Base-by-base conservation (phyloP, 2,329 filamentous ascomycete genomes). In the Monascus ruber region DNA sequence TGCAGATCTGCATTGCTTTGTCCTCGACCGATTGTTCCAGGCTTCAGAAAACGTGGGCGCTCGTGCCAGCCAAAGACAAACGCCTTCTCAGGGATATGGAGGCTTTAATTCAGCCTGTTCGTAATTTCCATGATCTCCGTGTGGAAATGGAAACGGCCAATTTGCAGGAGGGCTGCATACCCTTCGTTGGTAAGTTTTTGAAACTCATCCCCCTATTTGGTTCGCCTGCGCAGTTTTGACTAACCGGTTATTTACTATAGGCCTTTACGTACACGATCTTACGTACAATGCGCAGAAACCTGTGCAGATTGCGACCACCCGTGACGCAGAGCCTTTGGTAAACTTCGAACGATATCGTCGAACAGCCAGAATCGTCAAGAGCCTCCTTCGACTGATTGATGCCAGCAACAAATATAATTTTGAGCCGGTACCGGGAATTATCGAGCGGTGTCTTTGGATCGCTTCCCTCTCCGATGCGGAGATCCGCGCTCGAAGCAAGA, bases 281-380 rank as follows among this genome's bases (percentile, higher is more conserved):
- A 79, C 77, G 36, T 80, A 79, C 60, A 81, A 81, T 53, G 72
- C 77, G 0, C 76, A 81, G 56, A 81, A 81, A 50, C 76, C 77
- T 0, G 69, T 74, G 1, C 71, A 74, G 46, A 68, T 80, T 33
- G 63, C 66, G 8, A 65, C 61, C 39, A 68, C 60, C 9, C 60
- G 49, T 9, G 54, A 58, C 5, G 62, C 66, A 24, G 75, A 78
- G 49, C 64, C 71, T n/a, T 62, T 81, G 38, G 68, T 81, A 41
- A 81, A 81, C 51, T 81, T 81, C 45, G 77, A 81, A 57, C 69
- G 77, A 38, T 77, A 79, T 51, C 75, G 78, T 44, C 79, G 74
- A n/a, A 70, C 76, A 6, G 77, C 77, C 24, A 67, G 68, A 11
- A 80, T 81, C 41, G 75, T 81, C 42, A 81, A 81, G 57, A 77